These are phyloP conservation scores for Xylariaceae sp. DNA, from an alignment of 2,329 filamentous ascomycete species.

Conservation along the genomic window DNA sequence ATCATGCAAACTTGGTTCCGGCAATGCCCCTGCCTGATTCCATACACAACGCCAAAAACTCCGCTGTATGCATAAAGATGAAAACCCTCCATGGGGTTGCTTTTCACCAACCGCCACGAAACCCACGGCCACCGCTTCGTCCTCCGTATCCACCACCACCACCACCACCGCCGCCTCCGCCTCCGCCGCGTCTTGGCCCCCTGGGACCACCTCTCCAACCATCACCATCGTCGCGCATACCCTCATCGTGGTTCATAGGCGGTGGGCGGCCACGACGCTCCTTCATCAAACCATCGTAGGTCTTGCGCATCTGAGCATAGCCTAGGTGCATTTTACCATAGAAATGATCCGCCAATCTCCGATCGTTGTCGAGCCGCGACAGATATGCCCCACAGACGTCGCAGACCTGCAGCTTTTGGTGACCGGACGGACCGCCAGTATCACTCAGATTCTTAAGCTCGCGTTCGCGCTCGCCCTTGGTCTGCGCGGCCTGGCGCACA, in stretches of 20 bases:
- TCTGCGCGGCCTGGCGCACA: constrained; percentile 78
- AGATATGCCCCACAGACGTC: constrained; percentile 98
- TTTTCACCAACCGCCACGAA: constrained; percentile 50
- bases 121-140: constrained; percentile 45
- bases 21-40: constrained; percentile 17
- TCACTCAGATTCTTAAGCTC: constrained; percentile 91
- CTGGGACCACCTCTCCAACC: constrained; percentile 53
- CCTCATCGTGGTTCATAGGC: constrained; percentile 49
- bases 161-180: constrained; percentile 54
- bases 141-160: constrained; percentile 56
- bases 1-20: constrained; percentile 24
- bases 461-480: constrained; percentile 83
- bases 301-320: constrained; percentile 97
- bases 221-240: constrained; percentile 57
- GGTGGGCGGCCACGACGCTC: constrained; percentile 72
- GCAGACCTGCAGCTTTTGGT: constrained; percentile 98
- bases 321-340: constrained; percentile 99
- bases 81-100: not conserved
- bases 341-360: constrained; percentile 93
- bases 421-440: constrained; percentile 89
- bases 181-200: constrained; percentile 60
- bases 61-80: constrained; percentile 32
- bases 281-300: constrained; percentile 83
- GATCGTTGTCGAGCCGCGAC: constrained; percentile 89
- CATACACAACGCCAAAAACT: constrained; percentile 35